These are phyloP conservation scores for Tylopilus vinaceipallidus DNA, from an alignment of 768 basidiomycete genomes.

Conservation along the genomic window DNA sequence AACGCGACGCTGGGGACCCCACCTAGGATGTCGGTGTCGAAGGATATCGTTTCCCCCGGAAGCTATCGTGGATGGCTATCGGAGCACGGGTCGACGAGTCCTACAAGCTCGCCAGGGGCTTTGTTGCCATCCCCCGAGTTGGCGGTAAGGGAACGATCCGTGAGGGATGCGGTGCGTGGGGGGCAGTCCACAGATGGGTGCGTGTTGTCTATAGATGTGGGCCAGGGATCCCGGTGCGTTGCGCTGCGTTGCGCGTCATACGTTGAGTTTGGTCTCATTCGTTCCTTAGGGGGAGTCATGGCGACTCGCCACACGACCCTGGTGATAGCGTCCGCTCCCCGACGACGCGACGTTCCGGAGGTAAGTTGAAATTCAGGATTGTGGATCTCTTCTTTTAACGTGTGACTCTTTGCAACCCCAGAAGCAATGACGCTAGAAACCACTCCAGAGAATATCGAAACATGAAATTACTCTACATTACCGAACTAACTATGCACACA, in stretches of 20 bases:
- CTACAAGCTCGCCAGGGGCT: conserved; percentile 6
- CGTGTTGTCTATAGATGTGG: background rate
- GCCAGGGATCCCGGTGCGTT: background rate
- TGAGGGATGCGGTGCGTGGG: background rate
- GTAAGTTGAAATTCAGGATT: too few species aligned
- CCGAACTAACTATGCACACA: too few species aligned
- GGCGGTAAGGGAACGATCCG: conserved; percentile 37
- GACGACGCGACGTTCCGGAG: background rate
- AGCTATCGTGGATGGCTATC: background rate
- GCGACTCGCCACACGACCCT: background rate
- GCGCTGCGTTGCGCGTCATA: too few species aligned
- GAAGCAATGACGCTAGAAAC: too few species aligned
- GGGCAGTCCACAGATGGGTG: background rate
- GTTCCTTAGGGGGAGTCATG: background rate
- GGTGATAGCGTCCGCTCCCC: background rate
- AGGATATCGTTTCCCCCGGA: conserved; percentile 52
- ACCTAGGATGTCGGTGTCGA: conserved; percentile 45
- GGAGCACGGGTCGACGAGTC: conserved; percentile 4
- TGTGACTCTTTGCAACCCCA: too few species aligned
- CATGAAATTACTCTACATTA: too few species aligned
- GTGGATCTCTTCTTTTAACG: too few species aligned
- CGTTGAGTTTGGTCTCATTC: too few species aligned
- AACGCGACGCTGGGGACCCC: conserved; percentile 26
- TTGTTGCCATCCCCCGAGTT: conserved; percentile 18
- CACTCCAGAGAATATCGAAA: too few species aligned